phyloP scores from a whole-genome alignment of 176 grass and related monocot species.

The Eremochloa ophiuroides region DNA sequence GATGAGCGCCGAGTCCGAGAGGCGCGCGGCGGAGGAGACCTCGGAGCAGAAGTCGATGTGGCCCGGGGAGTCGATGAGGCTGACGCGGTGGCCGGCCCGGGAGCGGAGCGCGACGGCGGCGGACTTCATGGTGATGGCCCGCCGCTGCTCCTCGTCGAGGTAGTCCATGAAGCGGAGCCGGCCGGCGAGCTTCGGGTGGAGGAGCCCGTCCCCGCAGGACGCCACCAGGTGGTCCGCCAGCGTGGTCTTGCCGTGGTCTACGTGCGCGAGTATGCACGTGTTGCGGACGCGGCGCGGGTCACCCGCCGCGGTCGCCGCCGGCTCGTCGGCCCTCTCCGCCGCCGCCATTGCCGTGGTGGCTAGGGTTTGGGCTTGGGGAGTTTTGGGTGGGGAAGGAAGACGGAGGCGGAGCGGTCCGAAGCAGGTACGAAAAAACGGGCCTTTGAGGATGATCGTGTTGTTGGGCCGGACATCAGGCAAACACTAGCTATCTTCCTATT shows the following conservation, averaged over 20 bases:
- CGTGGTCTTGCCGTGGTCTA: conserved; percentile 91
- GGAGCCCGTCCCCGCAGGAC: conserved; percentile 54
- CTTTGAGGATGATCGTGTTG: not conserved
- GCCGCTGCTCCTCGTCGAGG: conserved; percentile 83
- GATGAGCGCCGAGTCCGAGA: conserved; percentile 74
- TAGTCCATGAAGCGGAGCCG: conserved; percentile 77
- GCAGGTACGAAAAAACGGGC: not conserved
- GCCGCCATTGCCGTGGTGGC: conserved; percentile 18
- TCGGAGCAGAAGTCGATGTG: conserved; percentile 96
- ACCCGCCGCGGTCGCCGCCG: not conserved
- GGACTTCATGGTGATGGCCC: conserved; percentile 93
- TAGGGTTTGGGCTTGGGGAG: conserved; percentile 38
- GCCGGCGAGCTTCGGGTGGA: conserved; percentile 75
- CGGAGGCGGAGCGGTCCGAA: not conserved
- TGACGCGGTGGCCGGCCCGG: conserved; percentile 47
- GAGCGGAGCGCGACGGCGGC: conserved; percentile 51
- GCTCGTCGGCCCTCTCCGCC: conserved; percentile 1
- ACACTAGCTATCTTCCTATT: not conserved
- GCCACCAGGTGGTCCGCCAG: conserved; percentile 93
- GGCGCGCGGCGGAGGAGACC: conserved; percentile 79
- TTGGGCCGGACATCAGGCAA: not conserved
- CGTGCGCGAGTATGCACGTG: conserved; percentile 95
- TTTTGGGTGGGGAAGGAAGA: not conserved
- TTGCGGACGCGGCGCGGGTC: conserved; percentile 52
- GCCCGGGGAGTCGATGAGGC: conserved; percentile 94